Evolutionary conservation across 1,284 basidiomycete species (phyloP), one percentile per base, ranked within the genome.

Genomic region (Apiotrichum laibachii): DNA sequence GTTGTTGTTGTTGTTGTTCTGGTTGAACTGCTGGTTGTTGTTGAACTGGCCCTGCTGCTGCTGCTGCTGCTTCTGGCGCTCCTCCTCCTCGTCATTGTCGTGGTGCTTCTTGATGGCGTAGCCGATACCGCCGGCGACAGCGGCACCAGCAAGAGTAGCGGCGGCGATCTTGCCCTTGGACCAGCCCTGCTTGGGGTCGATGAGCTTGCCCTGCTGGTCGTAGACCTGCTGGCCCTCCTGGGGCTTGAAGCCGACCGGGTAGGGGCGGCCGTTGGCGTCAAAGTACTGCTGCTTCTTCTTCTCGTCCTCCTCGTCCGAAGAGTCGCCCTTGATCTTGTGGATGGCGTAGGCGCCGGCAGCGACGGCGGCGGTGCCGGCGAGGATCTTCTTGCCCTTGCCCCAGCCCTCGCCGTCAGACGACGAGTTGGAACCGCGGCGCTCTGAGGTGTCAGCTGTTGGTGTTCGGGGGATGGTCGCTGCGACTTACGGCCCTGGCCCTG

Each of bases 141-240:
- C 57, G 26, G 45, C 13, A 22, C 53, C 52, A 15, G 22, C 59
- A 19, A 5, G 51, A 12, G 50, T 51, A 5, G 35, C 59, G 12
- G 47, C 55, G 26, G 51, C 52, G 10, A 56, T 60, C 59, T 60
- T 53, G 42, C 50, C 51, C 50, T 60, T 60, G 22, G 59, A 60
- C 54, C 59, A 60, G 46, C 50, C 54, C n/a, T 49, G 53, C 21
- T 34, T 35, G 16, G 18, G 19, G 18, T 49, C 46, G 48, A 39
- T 31, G 12, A 43, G 33, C 18, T 53, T 2, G 40, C 40, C 40
- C 40, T 42, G n/a, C 43, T 44, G 43, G 43, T 44, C 21, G 43
- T 13, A 37, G 12, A 37, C 37, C 37, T 11, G 11, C 37, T 37
- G 37, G 37, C 37, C 37, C 37, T 37, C 12, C 37, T 37, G 37